Evolutionary conservation across 768 basidiomycete species (phyloP).

Genomic region (Amanita rimosa): DNA sequence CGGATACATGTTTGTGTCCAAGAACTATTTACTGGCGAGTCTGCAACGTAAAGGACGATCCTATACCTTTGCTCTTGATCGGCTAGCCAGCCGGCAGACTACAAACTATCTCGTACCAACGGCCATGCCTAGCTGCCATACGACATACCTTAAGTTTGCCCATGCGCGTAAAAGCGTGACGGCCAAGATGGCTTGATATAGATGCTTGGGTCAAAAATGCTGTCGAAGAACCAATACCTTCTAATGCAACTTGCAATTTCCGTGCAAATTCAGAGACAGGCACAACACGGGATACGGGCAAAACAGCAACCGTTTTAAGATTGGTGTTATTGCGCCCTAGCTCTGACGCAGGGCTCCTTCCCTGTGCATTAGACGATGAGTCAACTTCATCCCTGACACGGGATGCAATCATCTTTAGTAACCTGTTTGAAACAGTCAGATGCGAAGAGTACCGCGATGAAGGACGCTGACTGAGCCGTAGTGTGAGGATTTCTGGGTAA

Average conservation of each 20-base stretch:
- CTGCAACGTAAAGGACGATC: slow-evolving; percentile 91
- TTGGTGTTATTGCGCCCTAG: slow-evolving; percentile 73
- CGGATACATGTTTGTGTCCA: slow-evolving; percentile 99
- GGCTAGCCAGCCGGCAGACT: slow-evolving; percentile 74
- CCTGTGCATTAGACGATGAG: slow-evolving; percentile 38
- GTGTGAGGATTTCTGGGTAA: slow-evolving; percentile 64
- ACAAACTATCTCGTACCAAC: background rate
- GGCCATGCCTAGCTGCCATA: background rate
- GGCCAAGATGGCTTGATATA: slow-evolving; percentile 82
- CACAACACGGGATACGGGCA: slow-evolving; percentile 79
- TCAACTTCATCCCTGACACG: slow-evolving; percentile 81
- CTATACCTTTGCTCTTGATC: slow-evolving; percentile 92
- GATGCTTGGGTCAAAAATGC: slow-evolving; percentile 91
- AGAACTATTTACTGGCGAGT: slow-evolving; percentile 87
- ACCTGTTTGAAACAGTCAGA: slow-evolving; percentile 22
- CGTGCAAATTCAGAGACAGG: slow-evolving; percentile 86
- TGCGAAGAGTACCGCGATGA: background rate
- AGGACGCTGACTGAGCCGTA: slow-evolving; percentile 57
- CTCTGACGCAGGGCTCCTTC: slow-evolving; percentile 42
- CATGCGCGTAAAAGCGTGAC: slow-evolving; percentile 93
- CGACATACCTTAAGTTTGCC: slow-evolving; percentile 88
- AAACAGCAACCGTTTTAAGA: slow-evolving; percentile 86
- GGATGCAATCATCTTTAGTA: slow-evolving; percentile 84
- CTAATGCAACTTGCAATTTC: slow-evolving; percentile 79
- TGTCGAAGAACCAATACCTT: slow-evolving; percentile 89